phyloP scores from a whole-genome alignment of 352 stramenopile genomes.

The Phytopythium helicoides region DNA sequence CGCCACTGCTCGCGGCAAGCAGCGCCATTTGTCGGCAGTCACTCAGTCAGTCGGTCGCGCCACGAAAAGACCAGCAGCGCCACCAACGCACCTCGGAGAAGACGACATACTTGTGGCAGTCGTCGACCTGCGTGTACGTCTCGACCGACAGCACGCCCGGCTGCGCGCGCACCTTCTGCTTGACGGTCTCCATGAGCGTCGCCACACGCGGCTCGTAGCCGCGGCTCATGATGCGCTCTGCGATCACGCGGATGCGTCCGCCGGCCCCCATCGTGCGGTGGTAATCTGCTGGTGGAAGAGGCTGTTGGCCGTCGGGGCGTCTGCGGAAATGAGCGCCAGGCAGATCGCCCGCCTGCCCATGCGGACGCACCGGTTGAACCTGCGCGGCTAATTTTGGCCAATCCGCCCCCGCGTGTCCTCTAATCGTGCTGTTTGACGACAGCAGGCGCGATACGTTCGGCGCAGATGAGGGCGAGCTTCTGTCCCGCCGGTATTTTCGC shows the following conservation, averaged over 20 bases:
- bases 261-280: slow-evolving; percentile 21
- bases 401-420: too few relatives aligned
- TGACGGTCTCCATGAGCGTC: slow-evolving; percentile 86
- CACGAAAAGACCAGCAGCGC: not conserved
- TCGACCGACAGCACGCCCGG: slow-evolving; percentile 74
- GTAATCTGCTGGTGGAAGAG: not conserved
- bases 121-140: slow-evolving; percentile 73
- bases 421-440: too few relatives aligned
- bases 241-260: slow-evolving; percentile 67
- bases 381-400: too few relatives aligned
- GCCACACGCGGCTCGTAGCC: slow-evolving; percentile 82
- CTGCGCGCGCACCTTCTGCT: slow-evolving; percentile 72
- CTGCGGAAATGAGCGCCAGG: too few relatives aligned
- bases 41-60: not conserved
- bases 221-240: slow-evolving; percentile 86
- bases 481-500: too few relatives aligned
- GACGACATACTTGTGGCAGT: slow-evolving; percentile 87
- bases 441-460: too few relatives aligned
- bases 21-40: not conserved
- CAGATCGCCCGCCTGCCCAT: too few relatives aligned
- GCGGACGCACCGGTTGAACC: too few relatives aligned
- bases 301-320: too few relatives aligned
- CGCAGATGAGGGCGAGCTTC: too few relatives aligned
- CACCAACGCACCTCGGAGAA: slow-evolving; percentile 71
- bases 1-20: slow-evolving; percentile 42